A percentile compares a stretch with the other conserved stretches of the same genome.
Conservation (phyloP, 768 basidiomycete genomes). For the Candolleomyces efflorescens region DNA sequence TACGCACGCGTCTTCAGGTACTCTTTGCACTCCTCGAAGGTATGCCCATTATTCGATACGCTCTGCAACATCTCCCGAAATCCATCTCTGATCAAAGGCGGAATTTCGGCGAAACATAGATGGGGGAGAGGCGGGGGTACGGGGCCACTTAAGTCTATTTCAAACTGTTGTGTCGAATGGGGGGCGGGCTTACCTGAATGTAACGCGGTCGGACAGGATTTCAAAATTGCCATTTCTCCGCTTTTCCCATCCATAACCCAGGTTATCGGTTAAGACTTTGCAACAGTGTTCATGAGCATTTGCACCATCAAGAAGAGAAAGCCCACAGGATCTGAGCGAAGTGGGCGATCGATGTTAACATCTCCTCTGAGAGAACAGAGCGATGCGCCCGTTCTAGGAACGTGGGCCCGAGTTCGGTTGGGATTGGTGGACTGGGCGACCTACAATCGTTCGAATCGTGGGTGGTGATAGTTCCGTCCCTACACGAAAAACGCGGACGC, state of each 20-base stretch:
- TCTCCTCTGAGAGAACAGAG: neutral
- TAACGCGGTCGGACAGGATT: conserved; percentile 59
- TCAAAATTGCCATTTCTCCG: conserved; percentile 71
- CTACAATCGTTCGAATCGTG: conserved; percentile 91
- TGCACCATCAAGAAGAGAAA: neutral
- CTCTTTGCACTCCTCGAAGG: conserved; percentile 83
- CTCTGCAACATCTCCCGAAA: conserved; percentile 86
- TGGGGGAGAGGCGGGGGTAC: neutral
- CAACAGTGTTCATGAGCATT: neutral
- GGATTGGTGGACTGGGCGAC: conserved; percentile 15
- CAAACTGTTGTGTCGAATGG: neutral
- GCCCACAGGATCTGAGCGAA: neutral
- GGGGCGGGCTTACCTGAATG: conserved; percentile 53
- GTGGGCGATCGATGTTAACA: neutral
- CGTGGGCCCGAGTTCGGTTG: neutral
- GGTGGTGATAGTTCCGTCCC: conserved; percentile 93
- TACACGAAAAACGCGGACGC: conserved; percentile 21
- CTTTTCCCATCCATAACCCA: conserved; percentile 77
- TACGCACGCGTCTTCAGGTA: conserved; percentile 62
- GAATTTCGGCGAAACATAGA: neutral
- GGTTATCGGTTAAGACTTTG: conserved; percentile 82
- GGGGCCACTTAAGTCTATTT: neutral
- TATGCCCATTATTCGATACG: conserved; percentile 66
- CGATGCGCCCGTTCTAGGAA: neutral
- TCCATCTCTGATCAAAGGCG: conserved; percentile 55